Evolutionary conservation across 345 rosid genomes (phyloP), one percentile per base, ranked within the genome.

Genomic region (Melastoma malabathricum): DNA sequence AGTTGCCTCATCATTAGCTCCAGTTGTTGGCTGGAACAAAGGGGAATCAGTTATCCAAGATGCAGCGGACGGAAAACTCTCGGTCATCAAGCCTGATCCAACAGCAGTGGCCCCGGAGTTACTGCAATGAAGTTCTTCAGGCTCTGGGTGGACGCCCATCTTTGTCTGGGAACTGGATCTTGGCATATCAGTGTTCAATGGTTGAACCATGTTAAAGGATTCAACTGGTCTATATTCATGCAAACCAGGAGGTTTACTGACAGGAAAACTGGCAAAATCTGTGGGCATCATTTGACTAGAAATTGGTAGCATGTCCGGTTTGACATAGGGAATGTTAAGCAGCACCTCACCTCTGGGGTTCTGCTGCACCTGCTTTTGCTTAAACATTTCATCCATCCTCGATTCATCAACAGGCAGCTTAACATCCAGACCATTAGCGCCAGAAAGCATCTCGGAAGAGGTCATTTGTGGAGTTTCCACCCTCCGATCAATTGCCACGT

Each of bases 331-430:
- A 49, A 63, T 25, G 65, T 78, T 69, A 9, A 56, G 12, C 59
- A 60, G 59, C 57, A 66, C 39, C 63, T 74, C 77, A 45, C 66
- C 63, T 46, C 64, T 70, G 17, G 48, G 59, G 19, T 58, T 38
- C 43, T 62, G 61, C 60, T 54, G 61, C 60, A 51, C 77, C 20
- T 62, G 27, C 62, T 46, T 73, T 48, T 62, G 46, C 39, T 67
- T 76, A 39, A 68, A 59, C 51, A 57, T 46, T 3, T 70, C 76
- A 45, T 60, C 74, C 61, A 67, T 68, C 48, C 66, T 59, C 31
- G 54, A 47, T 59, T 52, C 52, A 64, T 70, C 72, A 31, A 56
- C 50, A 9, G 67, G 50, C 46, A 59, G 52, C 59, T 13, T 60
- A 41, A 44, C 63, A 59, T 57, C 75, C 57, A 66, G 72, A 62